Conservation (phyloP, 2,329 filamentous ascomycete species). For the Xylariomycetidae sp. region DNA sequence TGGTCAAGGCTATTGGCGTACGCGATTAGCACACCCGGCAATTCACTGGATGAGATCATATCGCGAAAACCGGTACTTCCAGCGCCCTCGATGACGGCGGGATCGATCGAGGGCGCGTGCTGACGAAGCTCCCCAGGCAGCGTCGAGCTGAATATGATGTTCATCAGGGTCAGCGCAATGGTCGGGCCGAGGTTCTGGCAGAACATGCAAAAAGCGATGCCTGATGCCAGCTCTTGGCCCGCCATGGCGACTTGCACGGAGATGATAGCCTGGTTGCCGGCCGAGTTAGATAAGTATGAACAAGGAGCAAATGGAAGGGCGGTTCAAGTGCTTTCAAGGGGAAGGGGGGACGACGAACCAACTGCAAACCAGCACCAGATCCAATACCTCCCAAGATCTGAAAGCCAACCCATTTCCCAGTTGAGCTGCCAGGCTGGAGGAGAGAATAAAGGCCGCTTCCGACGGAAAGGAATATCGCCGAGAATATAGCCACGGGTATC, state of each 20-base stretch:
- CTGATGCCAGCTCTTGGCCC: conserved; percentile 19
- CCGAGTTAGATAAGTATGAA: no score
- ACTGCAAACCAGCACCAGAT: conserved; percentile 6
- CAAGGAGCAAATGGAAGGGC: no score
- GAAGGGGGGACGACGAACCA: no score
- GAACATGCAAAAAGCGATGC: conserved; percentile 24
- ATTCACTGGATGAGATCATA: conserved; percentile 23
- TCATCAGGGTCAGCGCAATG: conserved; percentile 22
- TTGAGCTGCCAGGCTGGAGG: conserved; percentile 6
- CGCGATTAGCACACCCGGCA: conserved; percentile 32
- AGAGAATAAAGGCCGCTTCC: no score
- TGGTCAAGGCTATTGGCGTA: conserved; percentile 33
- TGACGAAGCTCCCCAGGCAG: conserved; percentile 14
- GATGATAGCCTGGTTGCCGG: conserved; percentile 15
- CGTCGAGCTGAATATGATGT: conserved; percentile 24
- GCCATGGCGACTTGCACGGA: conserved; percentile 24
- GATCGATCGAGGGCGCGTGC: conserved; percentile 21
- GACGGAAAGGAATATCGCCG: no score
- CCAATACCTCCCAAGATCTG: conserved; percentile 9
- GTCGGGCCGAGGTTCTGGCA: conserved; percentile 22
- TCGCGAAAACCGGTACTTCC: conserved; percentile 21
- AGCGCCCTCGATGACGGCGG: conserved; percentile 24
- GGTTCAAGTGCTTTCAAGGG: no score
- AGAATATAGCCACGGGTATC: no score
- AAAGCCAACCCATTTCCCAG: conserved; percentile 10